These are phyloP conservation scores for Scedosporium apiospermum DNA, from an alignment of 2,329 filamentous ascomycete species.

Conservation along the genomic window DNA sequence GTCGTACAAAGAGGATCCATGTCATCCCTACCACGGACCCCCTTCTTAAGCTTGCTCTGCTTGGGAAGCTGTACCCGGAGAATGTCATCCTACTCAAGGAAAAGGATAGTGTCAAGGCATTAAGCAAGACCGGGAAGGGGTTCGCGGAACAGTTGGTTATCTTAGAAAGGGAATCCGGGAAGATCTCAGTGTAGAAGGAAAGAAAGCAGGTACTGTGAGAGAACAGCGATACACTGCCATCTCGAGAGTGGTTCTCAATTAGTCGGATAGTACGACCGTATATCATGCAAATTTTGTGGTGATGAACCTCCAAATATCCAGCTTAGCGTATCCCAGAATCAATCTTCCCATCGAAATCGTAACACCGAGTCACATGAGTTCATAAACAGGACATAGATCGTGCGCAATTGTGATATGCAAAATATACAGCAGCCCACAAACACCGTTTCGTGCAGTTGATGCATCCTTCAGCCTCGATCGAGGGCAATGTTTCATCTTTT, in stretches of 20 bases:
- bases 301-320: neutral
- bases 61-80: constrained; percentile 6
- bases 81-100: neutral
- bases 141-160: neutral
- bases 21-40: neutral
- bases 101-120: neutral
- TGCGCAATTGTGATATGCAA: neutral
- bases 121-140: neutral
- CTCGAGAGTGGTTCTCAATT: too few species aligned
- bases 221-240: too few species aligned
- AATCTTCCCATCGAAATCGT: neutral
- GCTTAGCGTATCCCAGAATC: neutral
- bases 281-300: neutral
- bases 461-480: neutral
- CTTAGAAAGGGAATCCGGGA: neutral
- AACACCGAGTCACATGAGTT: neutral
- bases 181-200: neutral
- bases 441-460: neutral
- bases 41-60: constrained; percentile 1
- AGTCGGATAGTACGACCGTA: too few species aligned
- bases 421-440: too few species aligned
- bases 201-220: neutral
- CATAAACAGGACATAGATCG: neutral
- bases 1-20: neutral
- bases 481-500: too few species aligned